Evolutionary conservation across 1,284 basidiomycete species (phyloP).

Genomic region (Sporisorium graminicola): DNA sequence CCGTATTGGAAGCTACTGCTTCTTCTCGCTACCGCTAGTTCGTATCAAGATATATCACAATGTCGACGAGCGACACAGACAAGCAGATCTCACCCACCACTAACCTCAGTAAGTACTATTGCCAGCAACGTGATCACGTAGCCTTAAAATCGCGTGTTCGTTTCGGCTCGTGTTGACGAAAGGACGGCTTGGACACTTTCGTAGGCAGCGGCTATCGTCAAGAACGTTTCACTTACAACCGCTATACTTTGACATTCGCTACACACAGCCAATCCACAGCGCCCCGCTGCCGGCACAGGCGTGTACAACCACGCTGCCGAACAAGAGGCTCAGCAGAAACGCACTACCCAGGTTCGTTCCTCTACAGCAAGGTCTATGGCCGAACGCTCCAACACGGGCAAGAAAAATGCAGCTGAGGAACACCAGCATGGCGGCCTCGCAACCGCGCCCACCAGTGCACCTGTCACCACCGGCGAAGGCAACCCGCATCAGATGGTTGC

Average conservation of each 20-base stretch:
- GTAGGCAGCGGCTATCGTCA: too few species aligned
- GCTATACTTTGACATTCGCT: not conserved
- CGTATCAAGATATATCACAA: constrained; percentile 1
- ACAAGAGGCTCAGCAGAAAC: not conserved
- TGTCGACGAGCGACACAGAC: constrained; percentile 10
- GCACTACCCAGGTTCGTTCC: not conserved
- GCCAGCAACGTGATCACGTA: too few species aligned
- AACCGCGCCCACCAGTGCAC: constrained; percentile 34
- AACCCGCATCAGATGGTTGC: constrained; percentile 30
- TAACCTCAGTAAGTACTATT: constrained; percentile 35
- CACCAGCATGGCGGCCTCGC: constrained; percentile 36
- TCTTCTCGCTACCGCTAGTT: not conserved
- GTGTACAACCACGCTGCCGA: constrained; percentile 20
- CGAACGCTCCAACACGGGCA: not conserved
- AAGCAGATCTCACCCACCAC: constrained; percentile 32
- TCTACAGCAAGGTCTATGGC: constrained; percentile 20
- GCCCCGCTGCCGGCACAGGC: constrained; percentile 36
- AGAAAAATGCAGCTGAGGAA: not conserved
- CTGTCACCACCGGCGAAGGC: constrained; percentile 30
- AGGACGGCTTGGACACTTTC: too few species aligned
- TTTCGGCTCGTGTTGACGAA: not conserved
- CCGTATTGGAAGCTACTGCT: not conserved
- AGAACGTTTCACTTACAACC: not conserved
- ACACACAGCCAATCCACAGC: constrained; percentile 30
- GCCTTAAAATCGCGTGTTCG: too few species aligned